Evolutionary conservation across 805 yeast species (phyloP).

Genomic region (Ascoidea tarda): DNA sequence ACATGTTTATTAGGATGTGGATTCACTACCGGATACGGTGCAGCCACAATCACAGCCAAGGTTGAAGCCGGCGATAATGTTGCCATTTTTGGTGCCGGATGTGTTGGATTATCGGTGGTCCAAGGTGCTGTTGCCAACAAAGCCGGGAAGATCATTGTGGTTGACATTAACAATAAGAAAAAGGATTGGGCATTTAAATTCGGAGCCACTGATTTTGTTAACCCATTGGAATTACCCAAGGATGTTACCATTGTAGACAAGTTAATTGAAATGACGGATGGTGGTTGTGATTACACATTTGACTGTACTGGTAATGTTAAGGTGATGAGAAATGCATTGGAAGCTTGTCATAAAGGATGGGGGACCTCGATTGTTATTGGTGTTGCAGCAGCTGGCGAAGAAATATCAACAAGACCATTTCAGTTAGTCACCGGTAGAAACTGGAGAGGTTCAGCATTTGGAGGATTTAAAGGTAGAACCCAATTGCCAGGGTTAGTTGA

Average conservation of each 20-base stretch:
- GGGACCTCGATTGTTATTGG: conserved; percentile 93
- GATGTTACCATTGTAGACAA: conserved; percentile 66
- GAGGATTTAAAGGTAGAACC: conserved; percentile 96
- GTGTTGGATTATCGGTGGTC: conserved; percentile 91
- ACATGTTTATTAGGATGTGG: conserved; percentile 96
- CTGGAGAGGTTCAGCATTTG: conserved; percentile 99
- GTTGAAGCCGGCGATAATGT: conserved; percentile 86
- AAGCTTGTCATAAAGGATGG: conserved; percentile 99
- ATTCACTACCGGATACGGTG: conserved; percentile 97
- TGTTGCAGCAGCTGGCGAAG: conserved; percentile 97
- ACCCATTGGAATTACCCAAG: conserved; percentile 57
- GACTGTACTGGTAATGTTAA: conserved; percentile 96
- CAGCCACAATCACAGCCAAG: conserved; percentile 87
- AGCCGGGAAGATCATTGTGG: conserved; percentile 70
- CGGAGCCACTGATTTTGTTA: conserved; percentile 92
- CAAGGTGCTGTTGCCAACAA: conserved; percentile 85
- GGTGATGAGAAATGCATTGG: conserved; percentile 94
- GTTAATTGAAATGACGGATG: conserved; percentile 83
- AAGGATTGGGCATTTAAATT: conserved; percentile 76
- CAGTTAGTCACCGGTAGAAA: conserved; percentile 98
- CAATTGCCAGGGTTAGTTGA: conserved; percentile 87
- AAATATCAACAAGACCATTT: conserved; percentile 94
- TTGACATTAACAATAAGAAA: conserved; percentile 79
- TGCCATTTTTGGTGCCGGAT: conserved; percentile 96
- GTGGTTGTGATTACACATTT: conserved; percentile 92